Conservation (phyloP, 2,329 filamentous ascomycete species). For the Monilinia laxa region DNA sequence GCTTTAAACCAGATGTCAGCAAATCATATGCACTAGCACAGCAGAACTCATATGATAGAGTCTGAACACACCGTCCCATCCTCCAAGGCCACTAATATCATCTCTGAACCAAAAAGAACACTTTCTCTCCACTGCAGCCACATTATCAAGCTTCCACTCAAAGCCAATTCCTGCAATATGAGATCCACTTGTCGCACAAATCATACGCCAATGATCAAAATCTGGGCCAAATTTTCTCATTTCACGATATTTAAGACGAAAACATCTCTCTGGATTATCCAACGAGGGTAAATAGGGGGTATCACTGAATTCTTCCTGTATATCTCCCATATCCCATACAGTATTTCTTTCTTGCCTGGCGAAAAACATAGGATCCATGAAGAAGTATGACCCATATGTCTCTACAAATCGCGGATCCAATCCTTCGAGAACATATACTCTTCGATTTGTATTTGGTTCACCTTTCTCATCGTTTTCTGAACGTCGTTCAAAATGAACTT, state of each 20-base stretch:
- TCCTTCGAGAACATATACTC: constrained; percentile 23
- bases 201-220: constrained; percentile 21
- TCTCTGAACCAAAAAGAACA: constrained; percentile 19
- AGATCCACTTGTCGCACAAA: constrained; percentile 18
- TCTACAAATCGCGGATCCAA: constrained; percentile 23
- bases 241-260: constrained; percentile 26
- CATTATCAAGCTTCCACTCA: not conserved
- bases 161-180: constrained; percentile 23
- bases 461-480: not conserved
- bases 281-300: constrained; percentile 15
- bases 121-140: constrained; percentile 17
- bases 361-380: constrained; percentile 25
- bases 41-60: not conserved
- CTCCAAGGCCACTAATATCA: not conserved
- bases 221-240: constrained; percentile 21
- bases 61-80: constrained; percentile 14
- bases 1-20: not conserved
- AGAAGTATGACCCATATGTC: constrained; percentile 19
- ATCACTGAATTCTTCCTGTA: constrained; percentile 15
- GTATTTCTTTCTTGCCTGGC: constrained; percentile 22
- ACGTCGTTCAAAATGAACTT: not conserved
- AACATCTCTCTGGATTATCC: constrained; percentile 16
- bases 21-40: not conserved
- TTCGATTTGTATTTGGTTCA: not conserved
- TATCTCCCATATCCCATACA: constrained; percentile 10